Base-by-base conservation (phyloP, 495 filamentous ascomycete species). In the Thermochaetoides thermophila region DNA sequence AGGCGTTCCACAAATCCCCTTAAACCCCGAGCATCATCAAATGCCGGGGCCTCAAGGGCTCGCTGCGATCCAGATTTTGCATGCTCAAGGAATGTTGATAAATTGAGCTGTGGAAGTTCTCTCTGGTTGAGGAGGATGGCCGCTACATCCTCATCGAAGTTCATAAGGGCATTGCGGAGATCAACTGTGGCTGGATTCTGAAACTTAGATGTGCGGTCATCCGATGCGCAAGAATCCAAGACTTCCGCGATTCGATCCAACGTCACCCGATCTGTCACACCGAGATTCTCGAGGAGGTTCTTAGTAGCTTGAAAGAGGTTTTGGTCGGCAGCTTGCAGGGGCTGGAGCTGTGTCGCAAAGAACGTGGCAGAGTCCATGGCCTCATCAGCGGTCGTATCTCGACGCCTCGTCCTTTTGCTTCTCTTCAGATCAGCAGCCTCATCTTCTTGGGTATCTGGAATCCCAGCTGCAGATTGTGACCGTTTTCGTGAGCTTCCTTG, bases 321-420 rank as follows among this genome's bases (percentile, higher is more conserved):
- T 33, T 81, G 68, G 50, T 94, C 85, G 5, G 78, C 78, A 36
- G 75, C 67, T 28, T 73, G 61, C 31, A 73, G 77, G 0, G 65
- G 59, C 42, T 78, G 71, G 4, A 91, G 55, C 34, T 81, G 74
- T 31, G 78, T 74, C 32, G 79, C 76, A 35, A 75, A 73, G 36
- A 81, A 73, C 8, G 73, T 78, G n/a, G 67, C 64, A 20, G 73
- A 69, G 37, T 86, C 78, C 40, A 77, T 66, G 4, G 55, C 68
- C 15, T 82, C 81, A 4, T 81, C 82, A 40, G 69, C 71, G 37
- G 73, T 73, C 5, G 75, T 80, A 31, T 86, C 84, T 22, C 84
- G 69, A 17, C 81, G 76, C 39, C 82, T 71, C 17, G 81, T 83
- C 29, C 86, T 69, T 47, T 87, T 86, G 57, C 83, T 91, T 45